phyloP scores from a whole-genome alignment of 1,284 basidiomycete genomes.

The Agaricales sp. region DNA sequence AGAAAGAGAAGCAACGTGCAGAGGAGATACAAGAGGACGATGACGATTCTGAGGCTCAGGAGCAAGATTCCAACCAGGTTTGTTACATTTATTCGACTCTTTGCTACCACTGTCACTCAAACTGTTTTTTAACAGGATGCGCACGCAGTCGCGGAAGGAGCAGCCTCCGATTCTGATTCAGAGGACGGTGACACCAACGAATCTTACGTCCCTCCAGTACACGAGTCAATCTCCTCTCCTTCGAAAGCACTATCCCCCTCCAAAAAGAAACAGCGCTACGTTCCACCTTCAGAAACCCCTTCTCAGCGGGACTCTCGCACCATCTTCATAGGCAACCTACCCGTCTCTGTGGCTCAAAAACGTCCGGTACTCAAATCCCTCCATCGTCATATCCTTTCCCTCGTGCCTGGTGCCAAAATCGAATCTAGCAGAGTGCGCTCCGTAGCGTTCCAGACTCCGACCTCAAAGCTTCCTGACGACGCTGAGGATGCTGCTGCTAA shows the following conservation, averaged over 20 bases:
- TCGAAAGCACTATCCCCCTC: slow-evolving; percentile 9
- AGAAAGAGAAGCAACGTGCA: not conserved
- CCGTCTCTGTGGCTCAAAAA: slow-evolving; percentile 65
- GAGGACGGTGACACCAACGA: slow-evolving; percentile 10
- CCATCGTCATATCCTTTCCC: slow-evolving; percentile 60
- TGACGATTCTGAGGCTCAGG: not conserved
- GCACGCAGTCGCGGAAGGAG: slow-evolving; percentile 4
- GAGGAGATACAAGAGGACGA: not conserved
- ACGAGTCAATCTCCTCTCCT: slow-evolving; percentile 22
- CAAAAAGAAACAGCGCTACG: slow-evolving; percentile 27
- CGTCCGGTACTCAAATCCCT: slow-evolving; percentile 59
- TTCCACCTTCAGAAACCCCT: slow-evolving; percentile 57
- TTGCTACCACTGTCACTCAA: not conserved
- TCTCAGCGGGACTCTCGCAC: slow-evolving; percentile 73
- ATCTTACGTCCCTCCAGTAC: slow-evolving; percentile 13
- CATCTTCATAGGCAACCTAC: slow-evolving; percentile 90
- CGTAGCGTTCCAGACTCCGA: slow-evolving; percentile 77
- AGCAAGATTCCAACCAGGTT: not conserved
- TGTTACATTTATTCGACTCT: not conserved
- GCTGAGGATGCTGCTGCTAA: slow-evolving; percentile 26
- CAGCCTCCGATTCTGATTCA: not conserved
- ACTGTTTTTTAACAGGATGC: not conserved
- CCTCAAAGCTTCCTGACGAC: slow-evolving; percentile 44
- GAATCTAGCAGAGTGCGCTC: slow-evolving; percentile 90
- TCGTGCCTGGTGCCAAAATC: slow-evolving; percentile 65